phyloP scores from a whole-genome alignment of 1,284 basidiomycete species.

The Phylloboletellus chloephorus region DNA sequence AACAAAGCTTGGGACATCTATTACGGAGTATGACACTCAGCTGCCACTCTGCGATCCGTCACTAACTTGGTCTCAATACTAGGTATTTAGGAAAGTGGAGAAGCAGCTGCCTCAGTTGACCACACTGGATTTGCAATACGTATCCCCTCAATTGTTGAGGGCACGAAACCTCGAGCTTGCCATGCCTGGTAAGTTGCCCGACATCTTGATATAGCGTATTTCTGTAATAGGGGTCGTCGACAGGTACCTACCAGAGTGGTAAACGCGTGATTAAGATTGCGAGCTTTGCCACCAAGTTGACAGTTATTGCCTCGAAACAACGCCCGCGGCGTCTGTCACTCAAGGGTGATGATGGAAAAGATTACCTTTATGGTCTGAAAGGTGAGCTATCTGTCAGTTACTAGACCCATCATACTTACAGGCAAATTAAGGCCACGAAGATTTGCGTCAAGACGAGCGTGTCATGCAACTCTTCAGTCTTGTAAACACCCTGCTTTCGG shows the following conservation, averaged over 20 bases:
- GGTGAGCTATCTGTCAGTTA: constrained; percentile 39
- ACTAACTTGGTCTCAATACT: constrained; percentile 9
- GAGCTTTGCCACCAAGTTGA: constrained; percentile 81
- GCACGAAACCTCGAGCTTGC: constrained; percentile 90
- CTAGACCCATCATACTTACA: constrained; percentile 4
- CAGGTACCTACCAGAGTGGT: constrained; percentile 92
- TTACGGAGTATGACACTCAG: constrained; percentile 57
- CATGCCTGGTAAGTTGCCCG: constrained; percentile 68
- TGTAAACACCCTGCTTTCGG: constrained; percentile 90
- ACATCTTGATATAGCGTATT: neutral
- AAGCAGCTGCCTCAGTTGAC: constrained; percentile 90
- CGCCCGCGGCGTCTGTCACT: constrained; percentile 87
- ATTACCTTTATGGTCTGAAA: constrained; percentile 93
- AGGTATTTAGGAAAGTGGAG: constrained; percentile 96
- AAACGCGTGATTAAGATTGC: constrained; percentile 81
- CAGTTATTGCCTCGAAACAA: constrained; percentile 98
- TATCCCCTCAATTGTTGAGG: constrained; percentile 89
- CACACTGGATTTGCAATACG: constrained; percentile 94
- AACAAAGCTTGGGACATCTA: constrained; percentile 99
- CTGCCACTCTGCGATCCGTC: constrained; percentile 5
- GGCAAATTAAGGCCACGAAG: constrained; percentile 77
- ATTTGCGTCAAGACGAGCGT: constrained; percentile 96
- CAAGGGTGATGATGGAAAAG: constrained; percentile 88
- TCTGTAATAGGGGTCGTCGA: constrained; percentile 1
- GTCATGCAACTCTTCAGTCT: constrained; percentile 99